A percentile compares a stretch with the other conserved stretches of the same genome.
Evolutionary conservation across 2,329 filamentous ascomycete genomes (phyloP).

Genomic region (Microdochium paspali): DNA sequence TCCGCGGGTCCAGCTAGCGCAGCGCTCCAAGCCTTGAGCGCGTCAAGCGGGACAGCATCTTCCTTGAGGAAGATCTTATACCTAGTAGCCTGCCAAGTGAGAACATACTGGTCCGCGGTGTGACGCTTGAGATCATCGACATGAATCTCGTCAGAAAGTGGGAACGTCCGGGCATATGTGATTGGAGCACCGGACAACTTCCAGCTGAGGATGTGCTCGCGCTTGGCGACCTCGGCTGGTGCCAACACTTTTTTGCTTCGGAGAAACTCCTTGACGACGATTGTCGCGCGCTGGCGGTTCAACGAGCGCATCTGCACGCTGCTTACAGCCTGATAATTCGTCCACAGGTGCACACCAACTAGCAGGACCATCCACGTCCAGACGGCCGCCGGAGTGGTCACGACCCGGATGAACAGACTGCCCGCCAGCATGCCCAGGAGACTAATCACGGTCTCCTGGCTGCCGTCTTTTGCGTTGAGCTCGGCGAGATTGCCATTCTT

Average conservation of each 20-base stretch:
- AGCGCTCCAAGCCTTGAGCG: constrained; percentile 26
- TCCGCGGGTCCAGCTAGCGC: constrained; percentile 18
- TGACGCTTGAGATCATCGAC: constrained; percentile 38
- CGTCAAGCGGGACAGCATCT: constrained; percentile 28
- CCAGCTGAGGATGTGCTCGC: constrained; percentile 55
- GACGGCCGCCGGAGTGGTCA: constrained; percentile 63
- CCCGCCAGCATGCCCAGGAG: constrained; percentile 80
- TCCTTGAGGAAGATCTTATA: constrained; percentile 55
- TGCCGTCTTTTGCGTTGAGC: constrained; percentile 86
- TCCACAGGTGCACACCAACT: constrained; percentile 66
- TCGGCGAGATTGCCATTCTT: constrained; percentile 66
- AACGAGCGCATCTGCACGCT: constrained; percentile 75
- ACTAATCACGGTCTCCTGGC: constrained; percentile 89
- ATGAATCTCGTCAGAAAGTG: constrained; percentile 9
- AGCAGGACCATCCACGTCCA: constrained; percentile 65
- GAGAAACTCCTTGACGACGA: constrained; percentile 58
- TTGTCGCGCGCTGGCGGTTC: constrained; percentile 77
- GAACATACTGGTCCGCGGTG: constrained; percentile 44
- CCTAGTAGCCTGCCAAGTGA: constrained; percentile 41
- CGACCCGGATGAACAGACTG: constrained; percentile 67
- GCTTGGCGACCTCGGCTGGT: constrained; percentile 55
- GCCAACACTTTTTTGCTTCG: constrained; percentile 41
- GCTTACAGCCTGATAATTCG: constrained; percentile 79
- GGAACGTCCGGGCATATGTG: constrained; percentile 14
- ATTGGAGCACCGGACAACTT: constrained; percentile 34